Conservation (phyloP, 192 early-diverging fungal genomes). For the Backusella psychrophila region DNA sequence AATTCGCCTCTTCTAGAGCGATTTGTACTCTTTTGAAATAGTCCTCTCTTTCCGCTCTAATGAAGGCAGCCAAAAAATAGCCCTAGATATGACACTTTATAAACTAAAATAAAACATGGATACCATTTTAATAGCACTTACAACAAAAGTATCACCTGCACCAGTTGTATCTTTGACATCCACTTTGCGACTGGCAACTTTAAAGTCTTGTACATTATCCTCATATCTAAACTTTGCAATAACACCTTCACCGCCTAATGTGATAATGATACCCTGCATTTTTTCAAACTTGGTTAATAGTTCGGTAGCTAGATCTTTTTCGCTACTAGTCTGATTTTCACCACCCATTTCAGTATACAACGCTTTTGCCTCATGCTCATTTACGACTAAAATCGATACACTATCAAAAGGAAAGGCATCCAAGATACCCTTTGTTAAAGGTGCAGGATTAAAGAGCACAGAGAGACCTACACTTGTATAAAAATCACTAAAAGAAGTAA, state of each 20-base stretch:
- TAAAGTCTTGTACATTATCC: slow-evolving; percentile 35
- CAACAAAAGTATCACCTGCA: slow-evolving; percentile 64
- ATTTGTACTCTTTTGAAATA: slow-evolving; percentile 33
- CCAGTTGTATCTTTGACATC: slow-evolving; percentile 57
- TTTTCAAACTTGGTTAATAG: slow-evolving; percentile 42
- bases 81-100: slow-evolving; percentile 43
- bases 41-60: slow-evolving; percentile 33
- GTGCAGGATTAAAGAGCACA: slow-evolving; percentile 85
- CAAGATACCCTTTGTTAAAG: slow-evolving; percentile 51
- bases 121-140: slow-evolving; percentile 18
- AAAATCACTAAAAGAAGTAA: background rate
- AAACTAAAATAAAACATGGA: background rate
- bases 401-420: slow-evolving; percentile 50
- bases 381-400: slow-evolving; percentile 78
- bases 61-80: slow-evolving; percentile 61
- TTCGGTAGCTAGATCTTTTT: slow-evolving; percentile 31
- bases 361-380: slow-evolving; percentile 69
- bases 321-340: background rate
- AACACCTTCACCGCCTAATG: slow-evolving; percentile 66
- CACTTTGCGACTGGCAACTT: slow-evolving; percentile 41
- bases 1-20: slow-evolving; percentile 58
- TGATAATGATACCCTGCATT: slow-evolving; percentile 63
- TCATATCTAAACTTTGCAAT: slow-evolving; percentile 44
- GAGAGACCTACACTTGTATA: slow-evolving; percentile 50
- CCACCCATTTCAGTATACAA: slow-evolving; percentile 39